A percentile compares a stretch with the other conserved stretches of the same genome.
phyloP scores from a whole-genome alignment of 2,329 filamentous ascomycete genomes.

The Furcasterigmium sp. region DNA sequence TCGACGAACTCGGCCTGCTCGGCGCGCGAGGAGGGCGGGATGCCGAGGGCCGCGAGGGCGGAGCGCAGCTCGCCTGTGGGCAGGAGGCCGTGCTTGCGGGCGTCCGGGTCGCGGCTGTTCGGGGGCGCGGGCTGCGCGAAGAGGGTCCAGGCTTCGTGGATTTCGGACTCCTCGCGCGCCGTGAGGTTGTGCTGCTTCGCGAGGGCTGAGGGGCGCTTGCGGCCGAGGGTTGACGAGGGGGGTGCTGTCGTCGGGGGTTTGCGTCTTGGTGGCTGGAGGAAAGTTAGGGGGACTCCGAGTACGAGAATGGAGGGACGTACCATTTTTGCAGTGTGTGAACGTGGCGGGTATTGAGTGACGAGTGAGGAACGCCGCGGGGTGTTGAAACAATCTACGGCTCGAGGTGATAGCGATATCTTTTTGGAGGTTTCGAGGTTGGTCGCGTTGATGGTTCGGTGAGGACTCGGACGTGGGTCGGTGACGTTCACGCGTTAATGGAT shows the following conservation, averaged over 20 bases:
- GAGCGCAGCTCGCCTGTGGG: constrained; percentile 63
- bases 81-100: constrained; percentile 66
- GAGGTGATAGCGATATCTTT: not conserved
- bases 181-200: constrained; percentile 87
- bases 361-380: no score
- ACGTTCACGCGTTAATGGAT: constrained; percentile 11
- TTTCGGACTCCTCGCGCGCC: constrained; percentile 80
- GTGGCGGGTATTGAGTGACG: no score
- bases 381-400: no score
- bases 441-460: not conserved
- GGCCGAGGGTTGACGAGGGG: constrained; percentile 22
- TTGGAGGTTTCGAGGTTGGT: not conserved
- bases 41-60: constrained; percentile 74
- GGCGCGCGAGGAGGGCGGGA: constrained; percentile 55
- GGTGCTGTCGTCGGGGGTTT: constrained; percentile 29
- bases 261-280: constrained; percentile 46
- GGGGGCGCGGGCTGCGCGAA: constrained; percentile 69
- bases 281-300: not conserved
- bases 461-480: not conserved
- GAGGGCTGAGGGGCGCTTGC: constrained; percentile 71
- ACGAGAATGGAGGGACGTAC: not conserved
- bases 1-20: constrained; percentile 75
- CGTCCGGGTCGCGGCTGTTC: not conserved
- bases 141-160: constrained; percentile 81
- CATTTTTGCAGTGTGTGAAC: constrained; percentile 1